phyloP scores from a whole-genome alignment of 2,329 filamentous ascomycete species.

The Coniochaeta sp. region DNA sequence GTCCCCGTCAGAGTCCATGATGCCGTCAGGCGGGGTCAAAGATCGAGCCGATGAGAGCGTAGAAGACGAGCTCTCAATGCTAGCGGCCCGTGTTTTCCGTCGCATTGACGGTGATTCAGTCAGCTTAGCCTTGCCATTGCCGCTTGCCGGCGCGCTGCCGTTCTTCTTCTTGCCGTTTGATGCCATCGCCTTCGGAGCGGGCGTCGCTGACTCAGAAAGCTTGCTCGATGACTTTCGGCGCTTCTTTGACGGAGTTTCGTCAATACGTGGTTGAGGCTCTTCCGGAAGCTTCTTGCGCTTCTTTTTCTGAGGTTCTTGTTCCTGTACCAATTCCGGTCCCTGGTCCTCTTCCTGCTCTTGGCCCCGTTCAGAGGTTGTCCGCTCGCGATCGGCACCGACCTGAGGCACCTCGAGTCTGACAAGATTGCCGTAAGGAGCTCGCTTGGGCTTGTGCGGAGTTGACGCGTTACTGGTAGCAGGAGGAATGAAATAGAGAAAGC shows the following conservation, averaged over 20 bases:
- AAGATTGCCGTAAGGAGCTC: constrained; percentile 42
- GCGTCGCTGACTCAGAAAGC: not conserved
- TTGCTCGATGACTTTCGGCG: not conserved
- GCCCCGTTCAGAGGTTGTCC: not conserved
- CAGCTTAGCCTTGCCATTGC: not conserved
- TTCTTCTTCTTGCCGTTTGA: constrained; percentile 13
- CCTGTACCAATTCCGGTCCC: not conserved
- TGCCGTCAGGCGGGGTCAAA: constrained; percentile 15
- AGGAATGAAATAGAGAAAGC: constrained; percentile 46
- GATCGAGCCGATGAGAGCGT: constrained; percentile 25
- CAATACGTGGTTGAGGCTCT: not conserved
- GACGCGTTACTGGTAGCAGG: constrained; percentile 33
- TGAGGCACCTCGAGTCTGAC: constrained; percentile 30
- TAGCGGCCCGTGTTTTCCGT: constrained; percentile 10
- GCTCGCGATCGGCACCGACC: constrained; percentile 4
- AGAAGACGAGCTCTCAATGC: constrained; percentile 18
- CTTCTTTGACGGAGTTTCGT: constrained; percentile 5
- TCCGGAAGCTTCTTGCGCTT: constrained; percentile 1
- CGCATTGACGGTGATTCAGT: constrained; percentile 13
- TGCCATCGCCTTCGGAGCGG: not conserved
- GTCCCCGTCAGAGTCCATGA: constrained; percentile 2
- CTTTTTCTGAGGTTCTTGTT: not conserved
- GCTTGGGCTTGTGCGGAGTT: constrained; percentile 35
- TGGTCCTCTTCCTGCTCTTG: not conserved
- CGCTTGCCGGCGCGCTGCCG: constrained; percentile 5